These are phyloP conservation scores for Grosmannia serpens DNA, from an alignment of 2,329 filamentous ascomycete species.

Conservation along the genomic window DNA sequence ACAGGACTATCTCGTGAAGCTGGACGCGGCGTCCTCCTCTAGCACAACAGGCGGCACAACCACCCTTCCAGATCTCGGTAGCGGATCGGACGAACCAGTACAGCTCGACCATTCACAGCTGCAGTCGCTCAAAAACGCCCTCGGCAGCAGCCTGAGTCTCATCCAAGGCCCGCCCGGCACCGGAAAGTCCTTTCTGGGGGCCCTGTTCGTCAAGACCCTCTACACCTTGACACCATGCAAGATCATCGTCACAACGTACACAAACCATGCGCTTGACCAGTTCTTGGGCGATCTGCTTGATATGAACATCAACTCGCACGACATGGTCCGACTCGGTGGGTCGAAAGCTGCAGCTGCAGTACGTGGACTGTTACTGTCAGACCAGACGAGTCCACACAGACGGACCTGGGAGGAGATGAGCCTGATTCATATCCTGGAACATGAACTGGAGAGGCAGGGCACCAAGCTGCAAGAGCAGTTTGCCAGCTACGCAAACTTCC, in stretches of 20 bases:
- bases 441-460: not conserved
- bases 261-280: slow-evolving; percentile 56
- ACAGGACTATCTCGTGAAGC: not conserved
- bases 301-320: slow-evolving; percentile 41
- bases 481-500: not conserved
- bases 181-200: slow-evolving; percentile 33
- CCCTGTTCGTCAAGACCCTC: slow-evolving; percentile 27
- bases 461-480: not conserved
- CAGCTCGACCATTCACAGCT: slow-evolving; percentile 1
- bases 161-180: slow-evolving; percentile 60
- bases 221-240: slow-evolving; percentile 30
- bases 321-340: slow-evolving; percentile 51
- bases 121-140: slow-evolving; percentile 18
- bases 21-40: not conserved
- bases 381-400: not conserved
- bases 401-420: not conserved
- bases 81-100: not conserved
- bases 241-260: slow-evolving; percentile 56
- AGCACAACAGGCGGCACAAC: no score
- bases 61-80: not conserved
- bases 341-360: slow-evolving; percentile 20
- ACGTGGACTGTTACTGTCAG: not conserved
- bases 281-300: slow-evolving; percentile 57
- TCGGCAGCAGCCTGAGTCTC: slow-evolving; percentile 44
- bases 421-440: not conserved